Conservation (phyloP, 495 filamentous ascomycete genomes). For the Podospora comata region DNA sequence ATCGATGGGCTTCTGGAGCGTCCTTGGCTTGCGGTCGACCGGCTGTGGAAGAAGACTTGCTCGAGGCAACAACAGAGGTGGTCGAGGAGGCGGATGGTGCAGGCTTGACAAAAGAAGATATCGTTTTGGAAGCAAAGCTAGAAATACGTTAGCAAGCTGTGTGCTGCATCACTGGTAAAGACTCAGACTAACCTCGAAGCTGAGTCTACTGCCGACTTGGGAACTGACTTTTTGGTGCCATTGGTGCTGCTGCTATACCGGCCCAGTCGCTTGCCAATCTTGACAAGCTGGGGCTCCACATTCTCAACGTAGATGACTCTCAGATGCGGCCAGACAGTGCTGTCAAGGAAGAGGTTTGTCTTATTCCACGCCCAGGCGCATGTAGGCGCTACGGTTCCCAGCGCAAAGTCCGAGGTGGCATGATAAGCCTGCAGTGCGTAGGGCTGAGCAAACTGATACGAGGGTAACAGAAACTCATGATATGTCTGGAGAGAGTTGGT, state of each 20-base stretch:
- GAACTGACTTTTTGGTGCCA: conserved; percentile 29
- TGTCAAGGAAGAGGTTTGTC: conserved; percentile 63
- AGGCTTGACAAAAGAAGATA: conserved; percentile 41
- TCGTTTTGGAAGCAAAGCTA: conserved; percentile 20
- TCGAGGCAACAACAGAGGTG: background rate
- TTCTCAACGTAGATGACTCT: conserved; percentile 80
- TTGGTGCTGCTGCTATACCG: conserved; percentile 64
- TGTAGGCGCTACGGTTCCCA: conserved; percentile 70
- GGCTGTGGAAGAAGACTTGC: conserved; percentile 9
- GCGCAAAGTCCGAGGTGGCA: conserved; percentile 60
- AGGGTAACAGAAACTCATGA: conserved; percentile 68
- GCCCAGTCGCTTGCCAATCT: conserved; percentile 86
- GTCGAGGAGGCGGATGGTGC: conserved; percentile 25
- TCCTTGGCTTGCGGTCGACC: conserved; percentile 13
- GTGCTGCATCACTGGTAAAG: background rate
- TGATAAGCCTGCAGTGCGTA: conserved; percentile 69
- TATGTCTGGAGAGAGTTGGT: conserved; percentile 62
- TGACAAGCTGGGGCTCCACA: conserved; percentile 90
- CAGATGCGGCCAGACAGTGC: conserved; percentile 74
- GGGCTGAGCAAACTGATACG: conserved; percentile 68
- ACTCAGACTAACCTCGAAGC: conserved; percentile 23
- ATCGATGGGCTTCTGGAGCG: conserved; percentile 20
- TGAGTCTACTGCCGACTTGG: conserved; percentile 23
- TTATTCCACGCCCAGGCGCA: conserved; percentile 65
- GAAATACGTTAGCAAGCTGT: background rate